Evolutionary conservation across 805 yeast genomes (phyloP), one percentile per base, ranked within the genome.

Genomic region (Candida rishiriensis): DNA sequence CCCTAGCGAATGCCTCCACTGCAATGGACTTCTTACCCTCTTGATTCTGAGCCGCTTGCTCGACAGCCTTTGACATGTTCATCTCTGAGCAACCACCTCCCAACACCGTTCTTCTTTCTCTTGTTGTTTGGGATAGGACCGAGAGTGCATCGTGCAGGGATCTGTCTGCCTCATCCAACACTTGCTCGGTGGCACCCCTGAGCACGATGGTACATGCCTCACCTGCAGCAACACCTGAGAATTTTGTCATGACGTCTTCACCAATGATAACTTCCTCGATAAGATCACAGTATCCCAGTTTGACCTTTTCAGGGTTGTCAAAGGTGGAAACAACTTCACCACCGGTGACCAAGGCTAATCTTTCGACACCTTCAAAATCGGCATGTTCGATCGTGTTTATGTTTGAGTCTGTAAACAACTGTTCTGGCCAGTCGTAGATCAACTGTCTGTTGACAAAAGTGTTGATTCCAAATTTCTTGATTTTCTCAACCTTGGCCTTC

Each of bases 111-210:
- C 91, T 81, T 7, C 97, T 87, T 58, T 88, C 96, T 53, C 76
- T 81, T 1, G 97, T 91, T 14, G 98, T 93, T 68, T 93, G 98
- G 1, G 97, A 87, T 43, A 93, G 73, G 11, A 93, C 99, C 2
- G 96, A 88, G 49, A 93, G 73, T 2, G 99, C 98, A 68, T 93
- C 99, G 60, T 93, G 99, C 47, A 93, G 71, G 0, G 97, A 91
- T 68, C 99, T 80, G 66, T 93, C 99, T 21, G 95, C 97, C 71
- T 93, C 99, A 43, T 96, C 97, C 60, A 93, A 83, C 34, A 93
- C 95, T 73, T 93, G 99, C 59, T 91, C 97, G 18, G 98, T 96
- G 51, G 99, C 98, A 53, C 99, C 99, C 64, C 99, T 79, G 54
- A 93, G 71, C 21, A 93, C 96, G 57, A 93, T 81, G 2, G 97